Percentiles rank a stretch among this genome's conserved stretches.
phyloP scores from a whole-genome alignment of 2,329 filamentous ascomycete species.

The Plectosphaerella cucumerina region DNA sequence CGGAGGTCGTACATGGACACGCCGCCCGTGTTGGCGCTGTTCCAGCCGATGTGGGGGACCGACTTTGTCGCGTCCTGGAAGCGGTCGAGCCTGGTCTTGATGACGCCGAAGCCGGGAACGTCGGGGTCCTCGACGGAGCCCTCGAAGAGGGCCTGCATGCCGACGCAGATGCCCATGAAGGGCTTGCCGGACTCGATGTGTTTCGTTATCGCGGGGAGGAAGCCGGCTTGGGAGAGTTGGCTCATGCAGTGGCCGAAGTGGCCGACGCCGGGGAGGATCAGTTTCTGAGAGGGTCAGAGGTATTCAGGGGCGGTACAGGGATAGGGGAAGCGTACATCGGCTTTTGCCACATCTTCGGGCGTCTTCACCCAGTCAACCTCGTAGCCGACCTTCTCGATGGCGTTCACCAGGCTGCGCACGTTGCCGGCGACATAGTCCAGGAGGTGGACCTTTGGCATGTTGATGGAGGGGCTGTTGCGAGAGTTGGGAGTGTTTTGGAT shows the following conservation, averaged over 20 bases:
- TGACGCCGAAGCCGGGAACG: constrained; percentile 70
- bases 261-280: constrained; percentile 93
- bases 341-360: constrained; percentile 77
- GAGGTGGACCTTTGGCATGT: constrained; percentile 73
- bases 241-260: constrained; percentile 95
- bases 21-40: constrained; percentile 68
- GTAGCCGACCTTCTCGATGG: constrained; percentile 93
- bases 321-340: constrained; percentile 59
- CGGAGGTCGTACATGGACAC: constrained; percentile 69
- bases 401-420: constrained; percentile 92
- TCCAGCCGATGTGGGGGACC: constrained; percentile 99
- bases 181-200: constrained; percentile 91
- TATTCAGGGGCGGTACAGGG: constrained; percentile 15
- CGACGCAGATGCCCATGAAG: constrained; percentile 97
- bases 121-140: constrained; percentile 74
- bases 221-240: constrained; percentile 78
- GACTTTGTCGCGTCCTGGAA: constrained; percentile 78
- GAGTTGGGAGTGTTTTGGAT: not conserved
- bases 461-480: not conserved
- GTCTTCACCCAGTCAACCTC: constrained; percentile 86
- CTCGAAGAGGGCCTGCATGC: constrained; percentile 83
- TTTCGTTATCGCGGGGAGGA: constrained; percentile 73
- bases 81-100: constrained; percentile 66
- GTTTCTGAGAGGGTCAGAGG: constrained; percentile 53
- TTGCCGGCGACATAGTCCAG: constrained; percentile 94